Evolutionary conservation across 2,329 filamentous ascomycete species (phyloP).

Genomic region (Didymellaceae sp.): DNA sequence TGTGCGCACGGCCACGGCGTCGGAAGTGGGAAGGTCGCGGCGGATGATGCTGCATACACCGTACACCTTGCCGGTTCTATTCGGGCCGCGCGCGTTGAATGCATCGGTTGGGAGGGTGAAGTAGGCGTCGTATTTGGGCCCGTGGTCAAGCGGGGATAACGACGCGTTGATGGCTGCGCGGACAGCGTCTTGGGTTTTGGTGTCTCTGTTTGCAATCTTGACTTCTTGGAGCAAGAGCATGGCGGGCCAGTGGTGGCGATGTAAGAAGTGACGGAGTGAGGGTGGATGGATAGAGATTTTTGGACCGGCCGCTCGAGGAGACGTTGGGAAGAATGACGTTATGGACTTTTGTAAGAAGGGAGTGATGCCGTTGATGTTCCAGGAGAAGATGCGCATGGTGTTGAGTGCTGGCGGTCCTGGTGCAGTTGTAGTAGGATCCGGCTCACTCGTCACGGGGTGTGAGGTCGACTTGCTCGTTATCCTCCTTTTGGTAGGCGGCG

Average conservation of each 20-base stretch:
- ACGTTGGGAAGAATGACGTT: slow-evolving; percentile 47
- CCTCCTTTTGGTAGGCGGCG: slow-evolving; percentile 4
- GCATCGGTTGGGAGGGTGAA: slow-evolving; percentile 58
- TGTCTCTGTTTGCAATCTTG: slow-evolving; percentile 54
- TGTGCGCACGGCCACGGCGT: slow-evolving; percentile 31
- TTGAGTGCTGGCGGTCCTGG: slow-evolving; percentile 1
- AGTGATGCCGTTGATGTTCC: slow-evolving; percentile 58
- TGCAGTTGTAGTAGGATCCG: too few species aligned
- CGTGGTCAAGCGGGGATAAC: background rate
- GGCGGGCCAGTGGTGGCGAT: slow-evolving; percentile 53
- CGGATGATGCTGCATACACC: slow-evolving; percentile 60
- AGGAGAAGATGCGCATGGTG: slow-evolving; percentile 51
- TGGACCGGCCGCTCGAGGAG: background rate
- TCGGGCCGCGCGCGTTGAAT: slow-evolving; percentile 58
- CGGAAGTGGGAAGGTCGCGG: slow-evolving; percentile 46
- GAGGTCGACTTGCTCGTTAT: background rate
- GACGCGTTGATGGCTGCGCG: slow-evolving; percentile 44
- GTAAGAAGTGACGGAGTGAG: slow-evolving; percentile 44
- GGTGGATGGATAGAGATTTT: background rate
- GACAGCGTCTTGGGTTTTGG: slow-evolving; percentile 49
- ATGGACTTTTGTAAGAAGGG: slow-evolving; percentile 53
- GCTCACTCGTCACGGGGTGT: background rate
- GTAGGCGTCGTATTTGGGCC: slow-evolving; percentile 52
- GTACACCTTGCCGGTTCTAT: slow-evolving; percentile 56
- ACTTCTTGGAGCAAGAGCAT: slow-evolving; percentile 59